Conservation (phyloP, 306 rosid genomes). For the Prunus dulcis region DNA sequence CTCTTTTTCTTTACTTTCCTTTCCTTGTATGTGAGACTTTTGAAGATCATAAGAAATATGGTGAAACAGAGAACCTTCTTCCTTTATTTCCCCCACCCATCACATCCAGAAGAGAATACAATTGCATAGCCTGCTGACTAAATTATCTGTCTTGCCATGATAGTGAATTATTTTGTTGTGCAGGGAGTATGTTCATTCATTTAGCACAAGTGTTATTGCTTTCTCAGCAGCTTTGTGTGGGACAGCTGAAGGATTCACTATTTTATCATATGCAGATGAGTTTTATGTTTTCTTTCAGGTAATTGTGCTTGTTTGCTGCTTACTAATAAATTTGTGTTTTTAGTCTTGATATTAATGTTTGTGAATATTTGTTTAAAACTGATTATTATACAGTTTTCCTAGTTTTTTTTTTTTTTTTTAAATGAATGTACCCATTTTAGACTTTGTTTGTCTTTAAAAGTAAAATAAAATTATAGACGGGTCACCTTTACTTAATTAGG, state of each 20-base stretch:
- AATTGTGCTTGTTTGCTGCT: conserved; percentile 16
- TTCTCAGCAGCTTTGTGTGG: conserved; percentile 55
- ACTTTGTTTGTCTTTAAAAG: neutral
- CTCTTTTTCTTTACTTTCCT: neutral
- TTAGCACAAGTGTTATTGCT: conserved; percentile 50
- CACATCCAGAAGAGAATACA: conserved; percentile 5
- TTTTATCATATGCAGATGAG: conserved; percentile 70
- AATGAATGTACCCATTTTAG: neutral
- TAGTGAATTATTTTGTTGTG: conserved; percentile 29
- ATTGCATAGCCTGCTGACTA: conserved; percentile 9
- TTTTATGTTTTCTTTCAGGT: conserved; percentile 67
- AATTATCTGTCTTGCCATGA: conserved; percentile 31
- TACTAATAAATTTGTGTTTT: conserved; percentile 20
- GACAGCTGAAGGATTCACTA: conserved; percentile 56
- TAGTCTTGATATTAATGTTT: neutral
- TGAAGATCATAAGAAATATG: neutral
- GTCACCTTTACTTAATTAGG: neutral
- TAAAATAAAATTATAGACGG: neutral
- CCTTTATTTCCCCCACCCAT: neutral
- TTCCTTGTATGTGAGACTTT: neutral
- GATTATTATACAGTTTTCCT: neutral
- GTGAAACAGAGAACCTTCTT: neutral
- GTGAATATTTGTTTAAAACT: neutral
- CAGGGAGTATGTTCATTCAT: conserved; percentile 71
- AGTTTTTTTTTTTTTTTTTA: too few species aligned